These are phyloP conservation scores for Telopea speciosissima DNA, from an alignment of 177 flowering plant genomes.

Conservation along the genomic window DNA sequence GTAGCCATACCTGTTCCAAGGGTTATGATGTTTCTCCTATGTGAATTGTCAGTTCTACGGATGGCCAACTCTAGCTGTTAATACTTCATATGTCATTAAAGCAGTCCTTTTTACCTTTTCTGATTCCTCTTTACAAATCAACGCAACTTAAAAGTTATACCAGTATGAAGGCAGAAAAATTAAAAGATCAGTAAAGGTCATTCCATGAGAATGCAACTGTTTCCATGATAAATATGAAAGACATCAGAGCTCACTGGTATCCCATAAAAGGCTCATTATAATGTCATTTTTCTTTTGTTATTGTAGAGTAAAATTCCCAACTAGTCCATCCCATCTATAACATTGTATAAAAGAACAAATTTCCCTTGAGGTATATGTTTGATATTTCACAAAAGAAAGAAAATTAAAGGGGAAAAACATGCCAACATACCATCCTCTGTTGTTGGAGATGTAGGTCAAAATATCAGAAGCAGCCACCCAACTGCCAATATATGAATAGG, in stretches of 20 bases:
- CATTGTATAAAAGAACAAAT: background rate
- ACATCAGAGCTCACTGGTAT: background rate
- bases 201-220: no score
- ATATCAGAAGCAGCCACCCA: constrained; percentile 64
- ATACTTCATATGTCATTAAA: no score
- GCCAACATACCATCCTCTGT: background rate
- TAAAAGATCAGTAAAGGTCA: no score
- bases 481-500: constrained; percentile 35
- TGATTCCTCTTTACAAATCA: no score
- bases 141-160: no score
- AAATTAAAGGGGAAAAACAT: background rate
- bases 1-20: no score
- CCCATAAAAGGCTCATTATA: background rate
- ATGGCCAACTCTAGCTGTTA: no score
- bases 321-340: background rate
- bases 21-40: no score
- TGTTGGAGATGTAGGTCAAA: background rate
- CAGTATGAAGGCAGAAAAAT: no score
- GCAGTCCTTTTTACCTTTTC: no score
- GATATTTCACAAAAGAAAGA: background rate
- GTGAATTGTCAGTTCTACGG: no score
- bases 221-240: no score
- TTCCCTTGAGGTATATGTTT: background rate
- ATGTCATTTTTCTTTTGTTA: background rate
- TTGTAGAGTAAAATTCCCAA: background rate